Percentiles rank a stretch among this genome's conserved stretches.
phyloP scores from a whole-genome alignment of 2,329 filamentous ascomycete genomes.

The Diaporthe sp. region DNA sequence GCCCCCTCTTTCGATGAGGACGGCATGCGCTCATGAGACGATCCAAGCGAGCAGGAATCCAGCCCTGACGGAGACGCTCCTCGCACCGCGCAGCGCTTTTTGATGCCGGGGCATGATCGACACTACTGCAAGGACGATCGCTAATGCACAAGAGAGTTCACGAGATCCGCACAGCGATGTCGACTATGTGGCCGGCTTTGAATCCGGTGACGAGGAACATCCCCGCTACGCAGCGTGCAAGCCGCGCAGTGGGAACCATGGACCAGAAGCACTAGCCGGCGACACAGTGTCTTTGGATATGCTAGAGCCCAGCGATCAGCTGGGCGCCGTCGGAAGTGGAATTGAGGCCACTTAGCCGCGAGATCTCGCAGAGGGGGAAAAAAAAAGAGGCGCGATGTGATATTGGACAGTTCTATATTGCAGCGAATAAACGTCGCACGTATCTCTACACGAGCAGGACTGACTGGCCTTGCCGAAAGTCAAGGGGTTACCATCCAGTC shows the following conservation, averaged over 20 bases:
- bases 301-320: neutral
- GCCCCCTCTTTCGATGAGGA: neutral
- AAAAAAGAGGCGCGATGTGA: neutral
- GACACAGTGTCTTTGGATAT: too few relatives aligned
- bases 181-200: constrained; percentile 14
- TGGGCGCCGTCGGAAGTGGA: neutral
- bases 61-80: neutral
- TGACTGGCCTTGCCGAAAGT: neutral
- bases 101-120: constrained; percentile 5
- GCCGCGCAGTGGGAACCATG: neutral
- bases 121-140: constrained; percentile 9
- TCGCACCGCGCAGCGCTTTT: neutral
- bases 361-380: neutral
- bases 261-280: neutral
- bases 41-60: neutral
- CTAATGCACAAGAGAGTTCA: constrained; percentile 28
- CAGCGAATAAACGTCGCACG: neutral
- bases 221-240: neutral
- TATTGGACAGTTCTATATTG: neutral
- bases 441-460: neutral
- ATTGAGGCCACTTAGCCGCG: neutral
- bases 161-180: neutral
- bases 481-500: neutral
- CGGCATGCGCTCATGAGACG: neutral
- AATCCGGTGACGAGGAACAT: constrained; percentile 12